phyloP scores from a whole-genome alignment of 441 rosid species.

The Isatis lusitanica region DNA sequence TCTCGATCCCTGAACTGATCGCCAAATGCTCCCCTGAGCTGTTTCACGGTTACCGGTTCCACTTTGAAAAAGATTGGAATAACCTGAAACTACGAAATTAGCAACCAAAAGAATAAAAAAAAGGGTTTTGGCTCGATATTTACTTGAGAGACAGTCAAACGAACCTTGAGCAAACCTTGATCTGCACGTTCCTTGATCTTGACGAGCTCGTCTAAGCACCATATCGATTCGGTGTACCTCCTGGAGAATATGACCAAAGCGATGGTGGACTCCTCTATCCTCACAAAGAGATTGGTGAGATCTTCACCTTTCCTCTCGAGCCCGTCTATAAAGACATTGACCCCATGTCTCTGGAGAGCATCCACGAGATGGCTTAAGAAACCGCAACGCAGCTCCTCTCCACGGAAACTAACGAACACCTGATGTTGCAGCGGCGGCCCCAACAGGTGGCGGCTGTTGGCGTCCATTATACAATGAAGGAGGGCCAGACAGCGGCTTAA shows the following conservation, averaged over 20 bases:
- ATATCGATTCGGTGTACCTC: neutral
- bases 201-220: slow-evolving; percentile 13
- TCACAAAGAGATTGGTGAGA: neutral
- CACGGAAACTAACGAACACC: slow-evolving; percentile 2
- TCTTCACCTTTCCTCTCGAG: neutral
- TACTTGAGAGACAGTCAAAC: neutral
- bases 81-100: neutral
- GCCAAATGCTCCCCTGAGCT: neutral
- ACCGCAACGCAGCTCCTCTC: neutral
- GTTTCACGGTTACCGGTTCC: neutral
- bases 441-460: too few species aligned
- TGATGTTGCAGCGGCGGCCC: neutral
- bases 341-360: neutral
- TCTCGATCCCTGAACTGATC: neutral
- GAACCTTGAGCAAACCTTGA: neutral
- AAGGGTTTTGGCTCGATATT: neutral
- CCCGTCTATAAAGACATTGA: slow-evolving; percentile 7
- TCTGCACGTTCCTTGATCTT: neutral
- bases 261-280: neutral
- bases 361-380: slow-evolving; percentile 2
- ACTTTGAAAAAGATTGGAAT: neutral
- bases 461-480: too few species aligned
- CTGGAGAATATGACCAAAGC: neutral
- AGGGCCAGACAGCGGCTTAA: too few species aligned
- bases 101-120: neutral